Percentiles rank a stretch among this genome's conserved stretches.
Conservation (phyloP, 2,329 filamentous ascomycete genomes). For the Fusarium nygamai region DNA sequence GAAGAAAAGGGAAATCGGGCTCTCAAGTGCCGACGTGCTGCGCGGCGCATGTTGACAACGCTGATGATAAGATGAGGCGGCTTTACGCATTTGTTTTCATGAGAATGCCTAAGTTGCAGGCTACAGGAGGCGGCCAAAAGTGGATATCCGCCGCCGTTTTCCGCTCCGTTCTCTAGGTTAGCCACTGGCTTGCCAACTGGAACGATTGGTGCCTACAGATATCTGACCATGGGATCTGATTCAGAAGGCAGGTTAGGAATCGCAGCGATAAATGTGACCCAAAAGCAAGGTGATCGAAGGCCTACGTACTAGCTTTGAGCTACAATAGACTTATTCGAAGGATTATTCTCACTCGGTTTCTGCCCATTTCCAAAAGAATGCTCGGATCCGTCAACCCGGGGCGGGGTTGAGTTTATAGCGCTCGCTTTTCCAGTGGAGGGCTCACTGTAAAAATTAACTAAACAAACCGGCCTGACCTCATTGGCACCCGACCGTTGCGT, state of each 20-base stretch:
- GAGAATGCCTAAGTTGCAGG: neutral
- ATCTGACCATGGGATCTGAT: neutral
- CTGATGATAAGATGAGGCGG: neutral
- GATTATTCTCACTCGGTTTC: neutral
- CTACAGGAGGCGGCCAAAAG: neutral
- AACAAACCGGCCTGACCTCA: neutral
- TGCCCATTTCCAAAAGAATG: neutral
- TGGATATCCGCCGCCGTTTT: neutral
- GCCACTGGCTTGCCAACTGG: no score
- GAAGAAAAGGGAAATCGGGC: no score
- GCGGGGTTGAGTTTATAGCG: neutral
- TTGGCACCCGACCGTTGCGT: neutral
- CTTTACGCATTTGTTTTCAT: neutral
- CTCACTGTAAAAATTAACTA: neutral
- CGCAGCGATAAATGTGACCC: neutral
- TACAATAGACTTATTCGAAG: neutral
- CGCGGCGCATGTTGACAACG: neutral
- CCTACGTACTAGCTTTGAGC: neutral
- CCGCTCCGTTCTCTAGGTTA: neutral
- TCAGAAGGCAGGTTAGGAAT: neutral
- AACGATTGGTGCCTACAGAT: neutral
- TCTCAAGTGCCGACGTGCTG: neutral
- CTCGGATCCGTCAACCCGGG: neutral
- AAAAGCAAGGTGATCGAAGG: no score
- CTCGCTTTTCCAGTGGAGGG: neutral